phyloP scores from a whole-genome alignment of 2,329 filamentous ascomycete genomes.

The Colletotrichum tofieldiae region DNA sequence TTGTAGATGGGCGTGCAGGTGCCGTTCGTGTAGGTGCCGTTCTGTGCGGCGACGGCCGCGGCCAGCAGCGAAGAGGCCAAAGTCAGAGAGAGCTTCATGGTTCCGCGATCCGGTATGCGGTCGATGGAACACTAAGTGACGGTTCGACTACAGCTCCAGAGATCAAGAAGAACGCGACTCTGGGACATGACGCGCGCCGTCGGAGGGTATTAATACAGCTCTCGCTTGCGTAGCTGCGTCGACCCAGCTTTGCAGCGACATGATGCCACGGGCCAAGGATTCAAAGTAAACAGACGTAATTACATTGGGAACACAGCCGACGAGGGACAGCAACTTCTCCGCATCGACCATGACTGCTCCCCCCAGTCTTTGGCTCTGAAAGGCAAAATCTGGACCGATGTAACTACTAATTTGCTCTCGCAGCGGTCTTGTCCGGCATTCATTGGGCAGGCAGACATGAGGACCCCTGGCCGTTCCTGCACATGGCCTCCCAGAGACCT shows the following conservation, averaged over 20 bases:
- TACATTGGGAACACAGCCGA: slow-evolving; percentile 35
- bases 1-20: slow-evolving; percentile 69
- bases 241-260: slow-evolving; percentile 17
- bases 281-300: slow-evolving; percentile 38
- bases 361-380: background rate
- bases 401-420: slow-evolving; percentile 35
- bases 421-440: slow-evolving; percentile 39
- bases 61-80: slow-evolving; percentile 47
- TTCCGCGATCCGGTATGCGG: slow-evolving; percentile 21
- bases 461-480: slow-evolving; percentile 38
- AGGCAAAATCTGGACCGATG: slow-evolving; percentile 39
- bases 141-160: slow-evolving; percentile 35
- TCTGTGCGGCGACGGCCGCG: slow-evolving; percentile 47
- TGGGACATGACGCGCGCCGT: slow-evolving; percentile 19
- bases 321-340: slow-evolving; percentile 38
- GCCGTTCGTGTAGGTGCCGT: slow-evolving; percentile 41
- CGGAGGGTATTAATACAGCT: slow-evolving; percentile 43
- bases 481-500: slow-evolving; percentile 22
- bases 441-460: slow-evolving; percentile 36
- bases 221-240: slow-evolving; percentile 10
- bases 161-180: slow-evolving; percentile 5
- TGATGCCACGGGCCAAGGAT: slow-evolving; percentile 32
- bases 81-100: slow-evolving; percentile 51
- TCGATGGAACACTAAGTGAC: slow-evolving; percentile 29
- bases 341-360: slow-evolving; percentile 29